phyloP scores from a whole-genome alignment of 2,329 filamentous ascomycete genomes.

The Colletotrichum endophyticum region DNA sequence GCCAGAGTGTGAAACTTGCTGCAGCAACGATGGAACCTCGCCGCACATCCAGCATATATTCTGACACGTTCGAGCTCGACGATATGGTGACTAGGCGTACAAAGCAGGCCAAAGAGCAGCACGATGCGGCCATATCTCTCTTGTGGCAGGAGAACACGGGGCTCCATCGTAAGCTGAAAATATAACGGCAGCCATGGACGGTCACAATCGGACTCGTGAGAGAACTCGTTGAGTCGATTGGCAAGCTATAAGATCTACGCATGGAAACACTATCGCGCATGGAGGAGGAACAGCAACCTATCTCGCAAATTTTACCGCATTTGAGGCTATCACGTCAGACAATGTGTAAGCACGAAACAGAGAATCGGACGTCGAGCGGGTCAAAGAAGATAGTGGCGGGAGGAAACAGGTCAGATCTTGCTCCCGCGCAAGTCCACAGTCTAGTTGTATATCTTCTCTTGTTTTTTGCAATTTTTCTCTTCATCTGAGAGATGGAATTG shows the following conservation, averaged over 20 bases:
- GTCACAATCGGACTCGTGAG: background rate
- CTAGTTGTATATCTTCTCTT: too few relatives aligned
- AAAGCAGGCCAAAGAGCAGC: background rate
- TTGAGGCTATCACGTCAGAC: background rate
- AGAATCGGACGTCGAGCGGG: too few relatives aligned
- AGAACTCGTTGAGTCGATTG: background rate
- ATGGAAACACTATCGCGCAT: background rate
- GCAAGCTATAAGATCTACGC: background rate
- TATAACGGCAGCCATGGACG: background rate
- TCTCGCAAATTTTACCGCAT: background rate
- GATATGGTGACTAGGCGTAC: background rate
- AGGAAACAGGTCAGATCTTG: too few relatives aligned
- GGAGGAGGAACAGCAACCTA: background rate
- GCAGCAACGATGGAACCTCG: background rate
- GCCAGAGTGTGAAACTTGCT: background rate
- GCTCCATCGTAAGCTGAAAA: background rate
- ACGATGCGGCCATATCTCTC: background rate
- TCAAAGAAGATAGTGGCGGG: too few relatives aligned
- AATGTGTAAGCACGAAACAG: too few relatives aligned
- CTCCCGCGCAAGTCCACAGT: too few relatives aligned
- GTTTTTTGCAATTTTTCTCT: too few relatives aligned
- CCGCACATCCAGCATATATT: background rate
- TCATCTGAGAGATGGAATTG: too few relatives aligned
- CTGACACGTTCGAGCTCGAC: background rate
- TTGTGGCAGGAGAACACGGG: background rate